phyloP scores from a whole-genome alignment of 2,329 filamentous ascomycete genomes.

The Apiospora aurea region DNA sequence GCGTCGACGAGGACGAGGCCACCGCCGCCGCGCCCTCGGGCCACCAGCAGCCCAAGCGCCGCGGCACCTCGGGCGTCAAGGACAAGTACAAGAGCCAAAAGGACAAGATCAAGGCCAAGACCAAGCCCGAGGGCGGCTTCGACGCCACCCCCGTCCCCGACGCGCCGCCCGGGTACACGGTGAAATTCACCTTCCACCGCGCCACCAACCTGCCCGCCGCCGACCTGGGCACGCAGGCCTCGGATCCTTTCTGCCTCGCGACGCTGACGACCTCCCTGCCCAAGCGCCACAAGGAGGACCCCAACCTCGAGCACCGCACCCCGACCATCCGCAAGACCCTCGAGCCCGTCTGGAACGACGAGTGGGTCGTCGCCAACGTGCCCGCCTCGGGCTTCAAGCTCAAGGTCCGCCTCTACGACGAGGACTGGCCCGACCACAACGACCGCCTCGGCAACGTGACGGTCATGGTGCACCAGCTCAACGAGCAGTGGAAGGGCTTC shows the following conservation, averaged over 20 bases:
- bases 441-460: slow-evolving; percentile 89
- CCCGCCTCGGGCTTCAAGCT: slow-evolving; percentile 81
- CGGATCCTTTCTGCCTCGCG: slow-evolving; percentile 83
- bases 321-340: slow-evolving; percentile 75
- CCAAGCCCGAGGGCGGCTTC: slow-evolving; percentile 75
- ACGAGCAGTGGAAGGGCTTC: slow-evolving; percentile 73
- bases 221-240: slow-evolving; percentile 78
- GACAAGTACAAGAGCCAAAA: slow-evolving; percentile 45
- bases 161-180: slow-evolving; percentile 79
- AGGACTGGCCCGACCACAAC: slow-evolving; percentile 85
- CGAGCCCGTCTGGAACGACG: slow-evolving; percentile 81
- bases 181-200: slow-evolving; percentile 84
- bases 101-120: slow-evolving; percentile 47
- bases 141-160: slow-evolving; percentile 80
- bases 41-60: background rate
- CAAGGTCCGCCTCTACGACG: slow-evolving; percentile 88
- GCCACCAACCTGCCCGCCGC: slow-evolving; percentile 83
- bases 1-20: background rate
- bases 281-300: slow-evolving; percentile 85
- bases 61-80: slow-evolving; percentile 38
- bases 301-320: slow-evolving; percentile 76
- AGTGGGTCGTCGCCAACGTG: slow-evolving; percentile 90
- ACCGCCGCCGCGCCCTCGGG: background rate
- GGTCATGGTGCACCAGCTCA: slow-evolving; percentile 66
- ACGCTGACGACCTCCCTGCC: slow-evolving; percentile 76